Conservation (phyloP, 805 yeast genomes). For the Saccharomycopsis fodiens region DNA sequence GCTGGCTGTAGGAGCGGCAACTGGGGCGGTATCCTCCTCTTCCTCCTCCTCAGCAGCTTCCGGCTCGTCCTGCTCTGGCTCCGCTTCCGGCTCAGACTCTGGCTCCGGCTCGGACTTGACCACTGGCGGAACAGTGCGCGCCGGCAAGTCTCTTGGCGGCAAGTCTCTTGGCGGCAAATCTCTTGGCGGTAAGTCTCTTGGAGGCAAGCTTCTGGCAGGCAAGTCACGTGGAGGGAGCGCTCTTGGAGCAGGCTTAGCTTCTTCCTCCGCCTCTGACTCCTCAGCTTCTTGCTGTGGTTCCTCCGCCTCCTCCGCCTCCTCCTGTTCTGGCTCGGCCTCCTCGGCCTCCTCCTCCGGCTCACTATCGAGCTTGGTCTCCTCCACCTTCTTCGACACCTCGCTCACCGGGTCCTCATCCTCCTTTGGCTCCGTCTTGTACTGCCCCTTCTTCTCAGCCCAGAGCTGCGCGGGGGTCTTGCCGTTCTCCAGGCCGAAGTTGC, state of each 20-base stretch:
- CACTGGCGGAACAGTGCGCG: conserved; percentile 23
- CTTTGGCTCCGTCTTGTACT: conserved; percentile 31
- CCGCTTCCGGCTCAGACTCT: conserved; percentile 25
- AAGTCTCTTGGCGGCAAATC: conserved; percentile 7
- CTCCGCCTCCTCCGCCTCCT: conserved; percentile 3
- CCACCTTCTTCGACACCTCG: background rate
- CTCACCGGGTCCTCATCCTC: conserved; percentile 25
- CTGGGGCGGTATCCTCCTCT: conserved; percentile 24
- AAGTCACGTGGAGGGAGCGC: conserved; percentile 14
- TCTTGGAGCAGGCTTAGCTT: conserved; percentile 23
- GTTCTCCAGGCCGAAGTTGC: conserved; percentile 52
- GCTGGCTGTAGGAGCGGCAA: too few relatives aligned
- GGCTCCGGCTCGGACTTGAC: conserved; percentile 25
- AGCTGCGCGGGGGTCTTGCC: conserved; percentile 93
- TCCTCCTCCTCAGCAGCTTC: conserved; percentile 21
- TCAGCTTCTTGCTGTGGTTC: conserved; percentile 18
- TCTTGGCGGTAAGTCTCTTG: conserved; percentile 9
- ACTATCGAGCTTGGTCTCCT: conserved; percentile 20
- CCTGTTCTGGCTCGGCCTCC: conserved; percentile 14
- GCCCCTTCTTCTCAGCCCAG: conserved; percentile 89
- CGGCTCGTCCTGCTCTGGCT: conserved; percentile 25
- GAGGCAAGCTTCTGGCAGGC: conserved; percentile 7
- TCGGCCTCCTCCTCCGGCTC: conserved; percentile 25
- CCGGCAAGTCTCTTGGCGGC: conserved; percentile 21
- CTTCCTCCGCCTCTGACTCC: conserved; percentile 23